Evolutionary conservation across 2,329 filamentous ascomycete species (phyloP), one percentile per base, ranked within the genome.

Genomic region (Calonectria fujianensis): DNA sequence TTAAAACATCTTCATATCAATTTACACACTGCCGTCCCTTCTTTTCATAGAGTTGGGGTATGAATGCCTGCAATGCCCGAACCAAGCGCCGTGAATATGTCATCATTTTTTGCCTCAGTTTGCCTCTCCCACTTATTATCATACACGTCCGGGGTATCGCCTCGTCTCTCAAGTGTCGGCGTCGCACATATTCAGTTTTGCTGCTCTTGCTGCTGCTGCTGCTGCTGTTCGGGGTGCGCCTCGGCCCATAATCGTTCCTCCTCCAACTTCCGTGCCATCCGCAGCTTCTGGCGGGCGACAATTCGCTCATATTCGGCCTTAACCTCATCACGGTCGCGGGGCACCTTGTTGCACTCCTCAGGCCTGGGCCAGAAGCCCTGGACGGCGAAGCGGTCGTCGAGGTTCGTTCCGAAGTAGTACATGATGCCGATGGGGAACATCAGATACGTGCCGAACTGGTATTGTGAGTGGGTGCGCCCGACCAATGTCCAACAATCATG

Each of bases 381-480:
- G 1, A 98, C 95, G 63, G 91, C 88, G 89, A 99, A 99, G 77
- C 95, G 94, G 79, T 94, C 91, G 86, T 99, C 97, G 83, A 99
- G 95, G 86, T 99, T 99, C 72, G 96, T 98, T 84, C 97, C 97
- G 86, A 98, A 99, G 89, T 99, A 99, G 90, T 97, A 98, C 97
- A 99, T 99, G 89, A 97, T 96, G 81, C 95, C 96, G 82, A 99
- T 98, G 24, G 97, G 97, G 87, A 99, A 99, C 91, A 98, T 94
- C 88, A 99, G 93, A 89, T 99, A 99, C 91, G 97, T 95, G 88
- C 96, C 96, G 86, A 99, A 99, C 96, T 98, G 76, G 11, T 54
- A 59, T 66, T 50, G 54, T 79, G 35, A 77, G 61, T 59, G 41
- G 48, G 37, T 48, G 20, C 2, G 16, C 9, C 8, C 31, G 59